A percentile compares a stretch with the other conserved stretches of the same genome.
These are phyloP conservation scores for Hericium coralloides DNA, from an alignment of 768 basidiomycete species.

Conservation along the genomic window DNA sequence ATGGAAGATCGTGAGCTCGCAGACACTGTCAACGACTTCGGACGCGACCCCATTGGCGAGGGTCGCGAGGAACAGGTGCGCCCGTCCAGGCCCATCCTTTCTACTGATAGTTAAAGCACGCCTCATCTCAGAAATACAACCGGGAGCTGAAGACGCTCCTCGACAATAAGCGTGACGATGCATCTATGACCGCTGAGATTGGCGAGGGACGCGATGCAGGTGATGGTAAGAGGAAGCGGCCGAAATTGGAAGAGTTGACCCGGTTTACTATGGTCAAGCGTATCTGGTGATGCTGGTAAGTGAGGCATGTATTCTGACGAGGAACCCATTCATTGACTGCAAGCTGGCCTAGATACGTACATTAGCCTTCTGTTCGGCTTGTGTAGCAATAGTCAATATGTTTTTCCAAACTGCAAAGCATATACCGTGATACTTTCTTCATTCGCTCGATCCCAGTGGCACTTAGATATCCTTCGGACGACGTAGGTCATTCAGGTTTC, in stretches of 20 bases:
- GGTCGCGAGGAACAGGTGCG: slow-evolving; percentile 76
- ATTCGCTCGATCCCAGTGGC: too few relatives aligned
- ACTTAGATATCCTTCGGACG: too few relatives aligned
- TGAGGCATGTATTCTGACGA: too few relatives aligned
- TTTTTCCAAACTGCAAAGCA: too few relatives aligned
- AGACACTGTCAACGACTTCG: slow-evolving; percentile 80
- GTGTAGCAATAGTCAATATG: too few relatives aligned
- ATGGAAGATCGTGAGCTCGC: slow-evolving; percentile 71
- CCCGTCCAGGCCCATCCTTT: slow-evolving; percentile 3
- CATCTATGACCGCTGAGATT: slow-evolving; percentile 57
- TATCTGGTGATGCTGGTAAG: slow-evolving; percentile 45
- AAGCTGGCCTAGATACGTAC: too few relatives aligned
- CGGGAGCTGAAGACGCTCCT: slow-evolving; percentile 67
- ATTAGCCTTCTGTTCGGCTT: too few relatives aligned
- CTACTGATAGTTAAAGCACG: background rate
- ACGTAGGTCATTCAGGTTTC: too few relatives aligned
- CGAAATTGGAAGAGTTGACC: slow-evolving; percentile 82
- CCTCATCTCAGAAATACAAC: slow-evolving; percentile 60
- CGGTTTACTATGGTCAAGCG: slow-evolving; percentile 95
- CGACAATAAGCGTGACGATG: slow-evolving; percentile 62
- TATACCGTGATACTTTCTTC: too few relatives aligned
- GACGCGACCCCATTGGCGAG: slow-evolving; percentile 87
- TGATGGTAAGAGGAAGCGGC: slow-evolving; percentile 36
- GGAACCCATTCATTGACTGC: too few relatives aligned
- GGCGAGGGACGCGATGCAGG: slow-evolving; percentile 36